A percentile compares a stretch with the other conserved stretches of the same genome.
phyloP scores from a whole-genome alignment of 805 yeast species.

The Metschnikowia bowlesiae region DNA sequence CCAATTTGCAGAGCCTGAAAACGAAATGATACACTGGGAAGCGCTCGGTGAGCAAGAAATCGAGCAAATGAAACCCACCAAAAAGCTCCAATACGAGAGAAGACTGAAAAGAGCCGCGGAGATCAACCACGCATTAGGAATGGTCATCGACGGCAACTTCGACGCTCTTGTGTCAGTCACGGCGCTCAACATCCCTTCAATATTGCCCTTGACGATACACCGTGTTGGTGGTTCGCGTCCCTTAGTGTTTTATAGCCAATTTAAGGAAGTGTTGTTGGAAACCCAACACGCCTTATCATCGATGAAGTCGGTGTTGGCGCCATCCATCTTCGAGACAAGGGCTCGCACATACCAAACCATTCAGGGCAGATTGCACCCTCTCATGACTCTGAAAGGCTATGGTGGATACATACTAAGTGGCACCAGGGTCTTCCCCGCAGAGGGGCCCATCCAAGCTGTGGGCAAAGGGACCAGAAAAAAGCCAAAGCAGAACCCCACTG shows the following conservation, averaged over 20 bases:
- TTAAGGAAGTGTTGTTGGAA: conserved; percentile 73
- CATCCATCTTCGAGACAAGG: conserved; percentile 74
- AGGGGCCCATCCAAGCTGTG: conserved; percentile 55
- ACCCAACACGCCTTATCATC: conserved; percentile 62
- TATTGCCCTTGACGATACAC: conserved; percentile 59
- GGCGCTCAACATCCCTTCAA: conserved; percentile 62
- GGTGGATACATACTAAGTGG: conserved; percentile 88
- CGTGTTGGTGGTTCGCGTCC: conserved; percentile 83
- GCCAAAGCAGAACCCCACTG: conserved; percentile 13
- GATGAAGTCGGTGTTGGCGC: conserved; percentile 74
- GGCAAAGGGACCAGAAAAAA: conserved; percentile 57
- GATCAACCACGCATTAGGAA: conserved; percentile 45
- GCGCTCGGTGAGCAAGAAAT: conserved; percentile 50
- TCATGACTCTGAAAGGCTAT: conserved; percentile 88
- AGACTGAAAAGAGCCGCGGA: conserved; percentile 55
- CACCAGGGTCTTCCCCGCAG: conserved; percentile 69
- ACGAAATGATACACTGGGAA: conserved; percentile 44
- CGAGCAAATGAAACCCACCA: conserved; percentile 51
- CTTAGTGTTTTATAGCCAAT: conserved; percentile 74
- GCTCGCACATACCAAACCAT: conserved; percentile 88
- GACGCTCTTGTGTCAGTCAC: conserved; percentile 75
- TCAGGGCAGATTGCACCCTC: conserved; percentile 90
- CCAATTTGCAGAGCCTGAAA: conserved; percentile 78
- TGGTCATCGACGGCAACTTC: conserved; percentile 50
- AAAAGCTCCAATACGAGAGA: conserved; percentile 63